phyloP scores from a whole-genome alignment of 2,329 filamentous ascomycete genomes.

The Fusarium acutatum region DNA sequence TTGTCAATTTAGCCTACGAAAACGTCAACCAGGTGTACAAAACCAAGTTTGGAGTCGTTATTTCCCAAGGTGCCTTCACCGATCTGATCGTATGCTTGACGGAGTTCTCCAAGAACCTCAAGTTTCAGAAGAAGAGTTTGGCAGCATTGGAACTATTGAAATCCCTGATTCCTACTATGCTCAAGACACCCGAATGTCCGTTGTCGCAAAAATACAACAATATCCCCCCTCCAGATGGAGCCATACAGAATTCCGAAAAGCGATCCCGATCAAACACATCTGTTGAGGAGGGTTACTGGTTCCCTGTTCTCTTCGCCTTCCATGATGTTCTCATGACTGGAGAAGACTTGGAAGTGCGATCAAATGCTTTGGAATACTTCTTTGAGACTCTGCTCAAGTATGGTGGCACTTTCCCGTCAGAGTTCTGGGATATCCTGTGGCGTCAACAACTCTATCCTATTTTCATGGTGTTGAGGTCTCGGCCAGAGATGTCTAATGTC shows the following conservation, averaged over 20 bases:
- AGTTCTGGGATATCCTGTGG: conserved; percentile 99
- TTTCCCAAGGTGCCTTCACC: conserved; percentile 95
- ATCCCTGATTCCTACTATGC: conserved; percentile 92
- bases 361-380: conserved; percentile 89
- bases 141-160: conserved; percentile 96
- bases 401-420: conserved; percentile 87
- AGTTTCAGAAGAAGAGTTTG: conserved; percentile 97
- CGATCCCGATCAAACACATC: conserved; percentile 79
- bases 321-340: conserved; percentile 99
- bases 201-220: conserved; percentile 71
- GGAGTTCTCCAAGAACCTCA: conserved; percentile 98
- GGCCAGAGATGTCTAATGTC: conserved; percentile 95
- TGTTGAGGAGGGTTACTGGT: conserved; percentile 98
- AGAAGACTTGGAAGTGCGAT: conserved; percentile 95
- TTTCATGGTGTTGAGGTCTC: conserved; percentile 96
- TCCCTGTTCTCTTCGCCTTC: conserved; percentile 96
- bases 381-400: conserved; percentile 93
- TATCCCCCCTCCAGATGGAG: conserved; percentile 54
- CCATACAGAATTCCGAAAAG: conserved; percentile 54
- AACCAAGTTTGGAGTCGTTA: conserved; percentile 92
- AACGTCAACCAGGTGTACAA: conserved; percentile 97
- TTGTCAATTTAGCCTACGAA: conserved; percentile 96
- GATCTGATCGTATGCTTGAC: conserved; percentile 96
- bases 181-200: conserved; percentile 94
- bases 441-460: conserved; percentile 96